These are phyloP conservation scores for Yarrowia sp. DNA, from an alignment of 805 yeast genomes.

Conservation along the genomic window DNA sequence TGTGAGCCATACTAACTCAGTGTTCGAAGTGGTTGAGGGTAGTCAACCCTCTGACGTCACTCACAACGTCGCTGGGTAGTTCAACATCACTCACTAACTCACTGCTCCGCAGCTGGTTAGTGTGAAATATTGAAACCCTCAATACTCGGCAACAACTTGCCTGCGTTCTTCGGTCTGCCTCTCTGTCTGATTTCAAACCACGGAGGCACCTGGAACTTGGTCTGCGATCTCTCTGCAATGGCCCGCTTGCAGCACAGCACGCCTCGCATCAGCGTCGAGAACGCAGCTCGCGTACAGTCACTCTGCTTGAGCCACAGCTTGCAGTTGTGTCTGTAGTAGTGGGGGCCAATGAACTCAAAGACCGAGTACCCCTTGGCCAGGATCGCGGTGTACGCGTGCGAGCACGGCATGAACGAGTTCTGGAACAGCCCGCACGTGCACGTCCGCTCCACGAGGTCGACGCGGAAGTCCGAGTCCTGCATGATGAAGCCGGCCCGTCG, in stretches of 20 bases:
- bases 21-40: too few relatives aligned
- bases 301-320: slow-evolving; percentile 38
- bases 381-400: slow-evolving; percentile 27
- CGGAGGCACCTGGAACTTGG: slow-evolving; percentile 33
- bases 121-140: slow-evolving; percentile 18
- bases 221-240: slow-evolving; percentile 28
- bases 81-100: too few relatives aligned
- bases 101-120: too few relatives aligned
- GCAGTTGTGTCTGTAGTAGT: slow-evolving; percentile 33
- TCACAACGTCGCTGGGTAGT: too few relatives aligned
- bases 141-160: slow-evolving; percentile 24
- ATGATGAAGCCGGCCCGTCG: slow-evolving; percentile 19
- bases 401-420: slow-evolving; percentile 30
- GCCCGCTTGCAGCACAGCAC: slow-evolving; percentile 27
- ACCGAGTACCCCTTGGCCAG: slow-evolving; percentile 33
- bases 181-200: slow-evolving; percentile 36
- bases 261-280: slow-evolving; percentile 19
- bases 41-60: too few relatives aligned
- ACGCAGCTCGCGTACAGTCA: slow-evolving; percentile 27
- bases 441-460: slow-evolving; percentile 23
- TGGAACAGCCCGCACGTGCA: slow-evolving; percentile 32
- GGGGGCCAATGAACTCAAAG: slow-evolving; percentile 35
- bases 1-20: too few relatives aligned
- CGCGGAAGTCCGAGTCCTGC: slow-evolving; percentile 31
- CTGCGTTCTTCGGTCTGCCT: slow-evolving; percentile 29